Evolutionary conservation across 176 grass and related monocot species (phyloP).

Genomic region (Oryza rufipogon): DNA sequence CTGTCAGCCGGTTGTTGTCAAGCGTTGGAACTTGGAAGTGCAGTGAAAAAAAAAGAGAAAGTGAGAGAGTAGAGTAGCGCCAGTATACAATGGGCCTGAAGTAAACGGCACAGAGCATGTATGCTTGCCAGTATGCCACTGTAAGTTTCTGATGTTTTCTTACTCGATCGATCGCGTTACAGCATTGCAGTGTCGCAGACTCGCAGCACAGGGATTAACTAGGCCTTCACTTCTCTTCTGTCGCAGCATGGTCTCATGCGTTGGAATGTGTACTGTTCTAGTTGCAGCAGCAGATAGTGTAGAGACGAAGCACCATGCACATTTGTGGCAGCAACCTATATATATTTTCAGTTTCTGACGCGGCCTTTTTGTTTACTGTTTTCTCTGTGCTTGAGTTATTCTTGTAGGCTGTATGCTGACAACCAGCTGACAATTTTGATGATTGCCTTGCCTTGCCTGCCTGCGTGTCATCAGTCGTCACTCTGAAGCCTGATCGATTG

Average conservation of each 20-base stretch:
- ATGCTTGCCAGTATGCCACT: background rate
- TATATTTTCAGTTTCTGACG: constrained; percentile 26
- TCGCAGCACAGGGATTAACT: background rate
- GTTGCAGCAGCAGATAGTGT: background rate
- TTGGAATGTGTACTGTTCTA: constrained; percentile 44
- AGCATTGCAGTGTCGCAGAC: background rate
- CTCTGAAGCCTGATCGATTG: constrained; percentile 16
- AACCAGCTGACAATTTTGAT: constrained; percentile 34
- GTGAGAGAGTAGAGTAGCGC: background rate
- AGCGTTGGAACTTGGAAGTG: constrained; percentile 9
- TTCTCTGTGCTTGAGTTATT: constrained; percentile 3
- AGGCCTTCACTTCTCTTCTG: constrained; percentile 25
- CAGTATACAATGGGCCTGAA: background rate
- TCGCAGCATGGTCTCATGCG: constrained; percentile 26
- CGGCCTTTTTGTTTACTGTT: constrained; percentile 33
- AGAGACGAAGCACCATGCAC: background rate
- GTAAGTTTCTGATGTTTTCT: constrained; percentile 7
- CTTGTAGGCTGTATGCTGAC: constrained; percentile 35
- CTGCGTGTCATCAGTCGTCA: background rate
- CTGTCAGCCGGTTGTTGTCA: background rate
- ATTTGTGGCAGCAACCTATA: background rate
- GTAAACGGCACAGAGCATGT: constrained; percentile 4
- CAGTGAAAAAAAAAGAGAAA: background rate
- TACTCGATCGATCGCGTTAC: background rate
- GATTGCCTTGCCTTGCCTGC: constrained; percentile 12